phyloP scores from a whole-genome alignment of 495 filamentous ascomycete species.

The Pyrenopolyporus hunteri region DNA sequence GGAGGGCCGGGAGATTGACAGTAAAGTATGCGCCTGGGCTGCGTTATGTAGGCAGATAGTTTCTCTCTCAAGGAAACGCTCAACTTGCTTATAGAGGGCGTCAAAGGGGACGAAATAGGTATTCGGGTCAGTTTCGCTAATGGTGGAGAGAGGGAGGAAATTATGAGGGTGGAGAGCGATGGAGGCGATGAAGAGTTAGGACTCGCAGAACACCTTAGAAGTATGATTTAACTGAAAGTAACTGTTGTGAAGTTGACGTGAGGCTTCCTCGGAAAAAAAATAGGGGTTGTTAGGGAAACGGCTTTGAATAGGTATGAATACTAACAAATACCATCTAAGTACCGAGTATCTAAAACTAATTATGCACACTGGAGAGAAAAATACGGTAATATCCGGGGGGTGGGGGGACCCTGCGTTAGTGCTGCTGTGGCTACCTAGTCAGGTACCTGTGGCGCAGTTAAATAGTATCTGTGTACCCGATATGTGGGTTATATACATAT shows the following conservation, averaged over 20 bases:
- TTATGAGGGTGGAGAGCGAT: background rate
- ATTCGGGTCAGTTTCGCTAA: too few relatives aligned
- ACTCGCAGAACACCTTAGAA: background rate
- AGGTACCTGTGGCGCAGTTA: background rate
- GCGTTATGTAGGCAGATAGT: too few relatives aligned
- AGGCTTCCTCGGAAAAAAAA: slow-evolving; percentile 1
- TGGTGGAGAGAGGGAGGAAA: background rate
- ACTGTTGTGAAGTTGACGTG: slow-evolving; percentile 25
- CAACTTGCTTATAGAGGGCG: too few relatives aligned
- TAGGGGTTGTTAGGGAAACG: slow-evolving; percentile 18
- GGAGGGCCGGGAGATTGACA: too few relatives aligned
- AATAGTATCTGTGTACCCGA: too few relatives aligned
- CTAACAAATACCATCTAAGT: slow-evolving; percentile 38
- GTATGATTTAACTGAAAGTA: background rate
- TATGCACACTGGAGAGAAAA: slow-evolving; percentile 12
- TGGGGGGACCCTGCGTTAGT: slow-evolving; percentile 15
- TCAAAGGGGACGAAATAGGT: too few relatives aligned
- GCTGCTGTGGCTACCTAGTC: background rate
- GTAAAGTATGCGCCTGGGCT: too few relatives aligned
- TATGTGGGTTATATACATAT: too few relatives aligned
- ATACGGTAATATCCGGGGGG: background rate
- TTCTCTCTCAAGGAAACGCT: too few relatives aligned
- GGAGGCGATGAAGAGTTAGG: background rate
- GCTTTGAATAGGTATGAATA: background rate
- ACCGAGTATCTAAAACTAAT: slow-evolving; percentile 23